Evolutionary conservation across 1,284 basidiomycete species (phyloP).

Genomic region (Austroboletus niveus): DNA sequence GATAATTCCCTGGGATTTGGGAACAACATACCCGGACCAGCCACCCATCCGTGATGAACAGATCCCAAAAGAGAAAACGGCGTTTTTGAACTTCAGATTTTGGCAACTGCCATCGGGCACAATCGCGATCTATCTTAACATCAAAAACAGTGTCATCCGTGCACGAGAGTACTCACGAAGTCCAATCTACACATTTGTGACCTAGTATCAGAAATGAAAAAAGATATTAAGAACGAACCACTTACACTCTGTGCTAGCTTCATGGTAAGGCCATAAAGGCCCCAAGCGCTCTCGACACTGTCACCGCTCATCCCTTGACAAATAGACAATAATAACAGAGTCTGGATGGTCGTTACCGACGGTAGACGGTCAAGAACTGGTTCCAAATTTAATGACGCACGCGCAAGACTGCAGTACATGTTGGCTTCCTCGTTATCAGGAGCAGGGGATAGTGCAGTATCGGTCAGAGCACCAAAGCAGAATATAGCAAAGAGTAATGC

Average conservation of each 20-base stretch:
- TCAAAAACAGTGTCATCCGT: background rate
- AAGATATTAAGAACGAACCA: constrained; percentile 10
- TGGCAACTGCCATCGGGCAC: constrained; percentile 60
- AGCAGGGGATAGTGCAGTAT: constrained; percentile 46
- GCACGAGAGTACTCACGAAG: constrained; percentile 51
- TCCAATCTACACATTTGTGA: constrained; percentile 46
- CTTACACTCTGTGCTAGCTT: constrained; percentile 66
- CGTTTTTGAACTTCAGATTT: constrained; percentile 64
- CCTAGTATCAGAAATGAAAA: constrained; percentile 7
- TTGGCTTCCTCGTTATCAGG: constrained; percentile 52
- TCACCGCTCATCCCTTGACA: constrained; percentile 60
- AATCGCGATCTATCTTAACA: constrained; percentile 55
- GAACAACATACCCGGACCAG: constrained; percentile 41
- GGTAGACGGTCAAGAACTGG: constrained; percentile 66
- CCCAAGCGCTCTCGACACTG: constrained; percentile 61
- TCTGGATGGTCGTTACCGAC: constrained; percentile 65
- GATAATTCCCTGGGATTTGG: background rate
- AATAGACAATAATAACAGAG: constrained; percentile 62
- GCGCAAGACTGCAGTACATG: constrained; percentile 52
- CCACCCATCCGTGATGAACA: constrained; percentile 69
- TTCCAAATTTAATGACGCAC: constrained; percentile 61
- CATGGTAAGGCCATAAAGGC: constrained; percentile 55
- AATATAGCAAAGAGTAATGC: constrained; percentile 57
- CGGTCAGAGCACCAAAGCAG: constrained; percentile 56
- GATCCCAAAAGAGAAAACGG: constrained; percentile 69